Evolutionary conservation across 805 yeast species (phyloP).

Genomic region (Pichia paraexigua): DNA sequence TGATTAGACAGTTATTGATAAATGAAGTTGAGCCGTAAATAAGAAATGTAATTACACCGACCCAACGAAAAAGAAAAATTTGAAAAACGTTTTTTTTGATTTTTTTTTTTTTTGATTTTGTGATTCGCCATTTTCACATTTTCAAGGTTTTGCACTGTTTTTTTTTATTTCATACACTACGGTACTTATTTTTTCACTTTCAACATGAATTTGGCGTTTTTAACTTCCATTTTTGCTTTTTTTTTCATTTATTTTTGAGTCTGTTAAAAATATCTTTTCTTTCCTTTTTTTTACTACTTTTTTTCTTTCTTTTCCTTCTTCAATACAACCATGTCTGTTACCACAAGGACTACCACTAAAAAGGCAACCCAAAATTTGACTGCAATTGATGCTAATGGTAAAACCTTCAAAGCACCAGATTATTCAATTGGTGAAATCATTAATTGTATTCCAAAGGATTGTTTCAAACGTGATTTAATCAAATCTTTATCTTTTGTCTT

Average conservation of each 20-base stretch:
- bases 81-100: too few relatives aligned
- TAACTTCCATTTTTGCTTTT: too few relatives aligned
- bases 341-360: not conserved
- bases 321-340: not conserved
- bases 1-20: too few relatives aligned
- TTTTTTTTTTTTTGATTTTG: not conserved
- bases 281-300: not conserved
- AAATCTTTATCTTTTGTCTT: slow-evolving; percentile 44
- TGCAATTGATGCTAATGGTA: slow-evolving; percentile 47
- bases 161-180: not conserved
- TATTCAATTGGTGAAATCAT: slow-evolving; percentile 51
- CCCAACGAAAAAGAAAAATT: too few relatives aligned
- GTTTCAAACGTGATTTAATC: slow-evolving; percentile 46
- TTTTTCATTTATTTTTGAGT: too few relatives aligned
- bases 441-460: slow-evolving; percentile 51
- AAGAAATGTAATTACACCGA: too few relatives aligned
- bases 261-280: not conserved
- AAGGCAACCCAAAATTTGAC: slow-evolving; percentile 12
- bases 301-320: not conserved
- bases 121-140: not conserved
- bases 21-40: too few relatives aligned
- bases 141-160: not conserved
- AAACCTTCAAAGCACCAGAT: slow-evolving; percentile 53
- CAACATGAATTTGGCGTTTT: slow-evolving; percentile 19
- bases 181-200: not conserved